These are phyloP conservation scores for Taiozyma sp. DNA, from an alignment of 1,139 yeast genomes.

Conservation along the genomic window DNA sequence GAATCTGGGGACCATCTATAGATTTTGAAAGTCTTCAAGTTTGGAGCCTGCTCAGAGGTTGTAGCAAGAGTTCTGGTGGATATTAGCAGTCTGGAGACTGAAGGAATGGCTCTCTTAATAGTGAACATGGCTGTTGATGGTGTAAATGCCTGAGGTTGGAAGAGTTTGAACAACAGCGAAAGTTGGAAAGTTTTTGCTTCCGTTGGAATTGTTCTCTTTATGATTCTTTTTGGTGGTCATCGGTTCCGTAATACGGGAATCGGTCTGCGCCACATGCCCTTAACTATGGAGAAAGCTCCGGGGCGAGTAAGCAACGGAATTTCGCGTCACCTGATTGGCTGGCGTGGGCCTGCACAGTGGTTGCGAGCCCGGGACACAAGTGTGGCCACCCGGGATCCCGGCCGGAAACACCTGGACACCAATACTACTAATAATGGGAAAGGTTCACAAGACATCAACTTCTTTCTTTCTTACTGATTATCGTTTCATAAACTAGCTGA, in stretches of 20 bases:
- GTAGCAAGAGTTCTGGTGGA: conserved; percentile 20
- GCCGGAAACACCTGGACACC: no score
- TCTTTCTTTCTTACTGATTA: no score
- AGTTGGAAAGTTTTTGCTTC: not conserved
- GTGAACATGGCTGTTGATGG: conserved; percentile 2
- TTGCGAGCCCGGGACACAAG: no score
- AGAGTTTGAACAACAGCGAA: not conserved
- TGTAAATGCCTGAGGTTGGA: no score
- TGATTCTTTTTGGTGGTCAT: conserved; percentile 13
- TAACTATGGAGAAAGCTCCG: conserved; percentile 12
- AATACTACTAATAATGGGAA: no score
- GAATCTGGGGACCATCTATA: conserved; percentile 99
- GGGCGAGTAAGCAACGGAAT: conserved; percentile 19
- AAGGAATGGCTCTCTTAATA: conserved; percentile 11
- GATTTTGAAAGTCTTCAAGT: conserved; percentile 79
- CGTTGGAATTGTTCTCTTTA: not conserved
- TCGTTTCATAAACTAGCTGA: no score
- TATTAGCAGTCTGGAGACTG: conserved; percentile 1
- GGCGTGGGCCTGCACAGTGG: no score
- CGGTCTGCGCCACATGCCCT: conserved; percentile 15
- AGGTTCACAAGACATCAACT: no score
- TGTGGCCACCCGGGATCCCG: no score
- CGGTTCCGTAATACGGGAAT: conserved; percentile 19
- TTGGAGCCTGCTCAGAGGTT: conserved; percentile 35
- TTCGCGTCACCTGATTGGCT: conserved; percentile 16